A percentile compares a stretch with the other conserved stretches of the same genome.
These are phyloP conservation scores for Epichloe gansuensis DNA, from an alignment of 2,329 filamentous ascomycete genomes.

Conservation along the genomic window DNA sequence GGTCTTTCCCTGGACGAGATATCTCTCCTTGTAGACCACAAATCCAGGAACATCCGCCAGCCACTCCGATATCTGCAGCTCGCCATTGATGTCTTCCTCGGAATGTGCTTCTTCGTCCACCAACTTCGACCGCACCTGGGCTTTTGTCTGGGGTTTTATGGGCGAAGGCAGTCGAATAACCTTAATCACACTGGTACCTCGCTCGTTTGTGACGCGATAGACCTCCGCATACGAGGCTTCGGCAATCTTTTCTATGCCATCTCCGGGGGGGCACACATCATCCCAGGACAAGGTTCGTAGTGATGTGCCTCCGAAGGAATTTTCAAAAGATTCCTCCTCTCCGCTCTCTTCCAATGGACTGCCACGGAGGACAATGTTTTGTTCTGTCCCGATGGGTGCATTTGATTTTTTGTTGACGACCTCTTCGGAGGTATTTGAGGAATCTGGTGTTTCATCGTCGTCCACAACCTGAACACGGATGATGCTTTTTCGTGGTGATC, in stretches of 20 bases:
- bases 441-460: conserved; percentile 8
- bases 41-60: conserved; percentile 52
- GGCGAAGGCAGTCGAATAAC: conserved; percentile 46
- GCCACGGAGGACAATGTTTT: not conserved
- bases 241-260: conserved; percentile 48
- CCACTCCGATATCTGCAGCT: conserved; percentile 50
- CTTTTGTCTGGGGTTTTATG: conserved; percentile 44
- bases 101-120: conserved; percentile 47
- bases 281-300: conserved; percentile 40
- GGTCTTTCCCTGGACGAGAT: conserved; percentile 44
- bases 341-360: not conserved
- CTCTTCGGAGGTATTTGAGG: not conserved
- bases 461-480: conserved; percentile 4
- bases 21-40: conserved; percentile 52
- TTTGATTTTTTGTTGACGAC: not conserved
- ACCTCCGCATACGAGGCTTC: conserved; percentile 56
- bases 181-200: conserved; percentile 52
- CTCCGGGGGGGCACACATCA: conserved; percentile 41
- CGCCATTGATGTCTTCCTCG: conserved; percentile 41
- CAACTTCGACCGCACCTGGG: conserved; percentile 38
- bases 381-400: not conserved
- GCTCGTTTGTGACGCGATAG: conserved; percentile 46
- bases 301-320: conserved; percentile 8
- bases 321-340: conserved; percentile 6
- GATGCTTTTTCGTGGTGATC: conserved; percentile 9